Evolutionary conservation across 441 rosid species (phyloP), one percentile per base, ranked within the genome.

Genomic region (Croton setiger): DNA sequence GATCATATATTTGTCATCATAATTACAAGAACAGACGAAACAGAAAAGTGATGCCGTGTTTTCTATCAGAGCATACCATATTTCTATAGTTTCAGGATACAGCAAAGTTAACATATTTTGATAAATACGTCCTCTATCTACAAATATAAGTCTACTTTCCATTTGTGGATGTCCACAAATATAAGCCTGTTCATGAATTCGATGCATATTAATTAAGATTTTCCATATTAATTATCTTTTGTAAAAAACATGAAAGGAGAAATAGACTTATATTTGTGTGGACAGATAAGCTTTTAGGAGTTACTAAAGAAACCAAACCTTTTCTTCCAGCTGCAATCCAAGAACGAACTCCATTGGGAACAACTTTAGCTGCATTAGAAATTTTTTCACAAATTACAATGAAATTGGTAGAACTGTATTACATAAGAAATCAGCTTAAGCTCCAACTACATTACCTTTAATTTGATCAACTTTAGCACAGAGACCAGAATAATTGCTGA

Each of bases 291-390:
- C 1, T n/a, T 0, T 51, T 9, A 18, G 7, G 18, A 7, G 11
- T 5, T 51, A n/a, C n/a, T 0, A 33, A 35, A 51, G 68, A 43
- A 73, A 68, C 23, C 78, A 51, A 66, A 87, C 93, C 96, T 76
- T 47, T 48, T 82, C 87, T 88, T 75, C 99, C 97, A 1, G 84
- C 80, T 6, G 98, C 97, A 69, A 94, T 80, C 98, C 98, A 94
- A 58, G 97, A 85, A 43, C 90, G 98, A 75, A 82, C 59, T 8
- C 97, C 96, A 60, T 52, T 72, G 21, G 85, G 63, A 75, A 2
- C 73, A 18, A 36, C 79, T 67, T 72, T 71, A 7, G 83, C 91
- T 87, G 85, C 83, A 67, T 60, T 52, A 66, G 33, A 35, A 52
- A 41, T 63, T 35, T 35, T 33, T 58, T 74, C 62, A 17, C 55